Evolutionary conservation across 192 early-diverging fungal species (phyloP), one percentile per base, ranked within the genome.

Genomic region (Coemansia sp.): DNA sequence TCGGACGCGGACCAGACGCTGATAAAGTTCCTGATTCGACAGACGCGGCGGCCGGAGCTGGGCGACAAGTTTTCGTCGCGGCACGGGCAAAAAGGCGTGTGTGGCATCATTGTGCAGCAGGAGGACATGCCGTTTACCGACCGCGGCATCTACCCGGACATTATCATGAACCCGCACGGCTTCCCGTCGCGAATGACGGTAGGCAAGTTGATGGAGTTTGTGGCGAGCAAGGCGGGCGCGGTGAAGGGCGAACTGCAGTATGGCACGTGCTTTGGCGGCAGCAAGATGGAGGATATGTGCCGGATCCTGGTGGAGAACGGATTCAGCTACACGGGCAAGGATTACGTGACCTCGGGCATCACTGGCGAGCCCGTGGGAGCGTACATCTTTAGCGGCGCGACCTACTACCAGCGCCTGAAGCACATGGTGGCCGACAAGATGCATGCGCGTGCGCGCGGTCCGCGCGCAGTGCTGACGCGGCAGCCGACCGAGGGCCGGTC

Each of bases 341-440:
- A 98, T 69, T 93, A 89, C 70, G 81, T 98, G 26, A 97, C 94
- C 14, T 92, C 89, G 15, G 93, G 86, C 36, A 85, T 87, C 44
- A 91, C 90, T 0, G 90, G 95, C 38, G 94, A 98, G 64, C 87
- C 92, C 0, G 62, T 98, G 19, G 83, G 84, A 20, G 94, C 95
- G 0, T 98, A 94, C 58, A 95, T 98, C 10, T 98, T 97, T 78
- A 92, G 91, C 79, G 95, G 95, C 27, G 91, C 92, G 7, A 86
- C 95, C 12, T 91, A 95, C 64, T 98, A 98, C 69, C 94, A 97
- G 75, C 93, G 93, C 58, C 81, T 98, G 43, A 98, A 98, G 83
- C 95, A 98, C 59, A 97, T 97, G 94, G 94, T 98, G 3, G 87
- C 93, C 76, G 95, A 98, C 78, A 98, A 98, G 78, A 98, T 98